These are phyloP conservation scores for Hymenoscyphus fraxineus DNA, from an alignment of 2,329 filamentous ascomycete species.

Conservation along the genomic window DNA sequence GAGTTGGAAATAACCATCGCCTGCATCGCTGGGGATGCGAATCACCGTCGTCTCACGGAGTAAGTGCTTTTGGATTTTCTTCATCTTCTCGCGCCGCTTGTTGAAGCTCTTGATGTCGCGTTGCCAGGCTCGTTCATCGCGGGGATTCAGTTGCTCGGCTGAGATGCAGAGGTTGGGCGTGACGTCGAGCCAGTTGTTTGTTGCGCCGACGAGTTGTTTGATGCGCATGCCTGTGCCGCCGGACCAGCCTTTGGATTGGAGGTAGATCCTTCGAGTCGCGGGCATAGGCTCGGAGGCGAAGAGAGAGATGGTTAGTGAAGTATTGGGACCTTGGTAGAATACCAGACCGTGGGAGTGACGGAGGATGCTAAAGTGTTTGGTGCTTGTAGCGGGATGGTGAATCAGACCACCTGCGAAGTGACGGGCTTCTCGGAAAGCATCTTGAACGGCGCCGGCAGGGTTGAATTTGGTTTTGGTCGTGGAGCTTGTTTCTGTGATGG, in stretches of 20 bases:
- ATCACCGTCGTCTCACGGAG: conserved; percentile 62
- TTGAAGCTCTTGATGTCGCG: conserved; percentile 62
- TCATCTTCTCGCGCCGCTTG: conserved; percentile 48
- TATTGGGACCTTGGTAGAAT: conserved; percentile 63
- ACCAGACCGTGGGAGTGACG: conserved; percentile 62
- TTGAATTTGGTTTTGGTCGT: conserved; percentile 13
- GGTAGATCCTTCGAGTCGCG: conserved; percentile 56
- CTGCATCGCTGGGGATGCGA: conserved; percentile 58
- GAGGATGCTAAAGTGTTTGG: conserved; percentile 62
- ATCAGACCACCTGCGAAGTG: conserved; percentile 65
- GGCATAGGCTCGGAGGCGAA: conserved; percentile 58
- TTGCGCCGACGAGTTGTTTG: conserved; percentile 58
- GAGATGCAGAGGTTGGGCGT: conserved; percentile 52
- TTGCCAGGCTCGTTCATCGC: conserved; percentile 64
- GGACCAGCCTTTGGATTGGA: conserved; percentile 65
- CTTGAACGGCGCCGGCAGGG: conserved; percentile 19
- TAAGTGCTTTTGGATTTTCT: conserved; percentile 42
- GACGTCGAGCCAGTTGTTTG: conserved; percentile 62
- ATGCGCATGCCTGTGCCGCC: conserved; percentile 66
- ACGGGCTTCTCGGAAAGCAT: conserved; percentile 48
- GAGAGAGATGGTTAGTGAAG: conserved; percentile 60
- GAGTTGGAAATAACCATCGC: conserved; percentile 66
- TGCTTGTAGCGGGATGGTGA: conserved; percentile 60
- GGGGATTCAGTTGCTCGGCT: conserved; percentile 46
- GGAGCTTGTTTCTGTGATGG: background rate